Evolutionary conservation across 495 filamentous ascomycete species (phyloP), one percentile per base, ranked within the genome.

Genomic region (Penicillium turbatum): DNA sequence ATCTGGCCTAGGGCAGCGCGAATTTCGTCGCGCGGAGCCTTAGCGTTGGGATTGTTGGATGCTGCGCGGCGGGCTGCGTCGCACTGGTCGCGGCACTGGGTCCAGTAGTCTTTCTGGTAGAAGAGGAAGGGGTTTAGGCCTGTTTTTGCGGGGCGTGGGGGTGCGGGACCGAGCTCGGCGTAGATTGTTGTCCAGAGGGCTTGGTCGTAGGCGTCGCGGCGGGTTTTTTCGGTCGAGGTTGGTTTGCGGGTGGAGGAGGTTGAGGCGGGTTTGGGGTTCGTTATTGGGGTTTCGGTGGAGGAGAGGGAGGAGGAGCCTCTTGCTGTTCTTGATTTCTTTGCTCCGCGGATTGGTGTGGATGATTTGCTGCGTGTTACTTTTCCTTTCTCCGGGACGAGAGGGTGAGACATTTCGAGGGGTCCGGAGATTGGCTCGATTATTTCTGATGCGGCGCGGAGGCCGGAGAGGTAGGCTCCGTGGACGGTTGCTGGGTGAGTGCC

Each of bases 401-500:
- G 92, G 13, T 70, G 73, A 7, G 89, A 85, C 8, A 95, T 70
- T 26, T 82, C 66, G 54, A 97, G 92, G 1, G 90, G 87, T 2
- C 93, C 95, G 40, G 91, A 66, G 60, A 95, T 78, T 8, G 83
- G 69, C 45, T 89, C 84, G 42, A 95, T 77, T 1, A 97, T 79
- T 53, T 97, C 90, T 15, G 88, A 81, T 3, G 95, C 93, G 4
- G 88, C 92, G 15, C 92, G 84, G 3, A 97, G 77, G 8, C 93
- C 93, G 7, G 91, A 95, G 17, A 99, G 82, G 67, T 96, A 99
- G 6, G 93, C 93, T 6, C 93, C 93, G 59, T 99, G 93, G 1
- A 97, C 93, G 5, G 93, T 97, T 26, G 93, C 93, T 8, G 93
- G 93, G 68, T 99, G 92, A 2, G 90, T 95, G 41, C 89, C 90